Percentiles rank a stretch among this genome's conserved stretches.
These are phyloP conservation scores for Xylariaceae sp. DNA, from an alignment of 2,329 filamentous ascomycete species.

Conservation along the genomic window DNA sequence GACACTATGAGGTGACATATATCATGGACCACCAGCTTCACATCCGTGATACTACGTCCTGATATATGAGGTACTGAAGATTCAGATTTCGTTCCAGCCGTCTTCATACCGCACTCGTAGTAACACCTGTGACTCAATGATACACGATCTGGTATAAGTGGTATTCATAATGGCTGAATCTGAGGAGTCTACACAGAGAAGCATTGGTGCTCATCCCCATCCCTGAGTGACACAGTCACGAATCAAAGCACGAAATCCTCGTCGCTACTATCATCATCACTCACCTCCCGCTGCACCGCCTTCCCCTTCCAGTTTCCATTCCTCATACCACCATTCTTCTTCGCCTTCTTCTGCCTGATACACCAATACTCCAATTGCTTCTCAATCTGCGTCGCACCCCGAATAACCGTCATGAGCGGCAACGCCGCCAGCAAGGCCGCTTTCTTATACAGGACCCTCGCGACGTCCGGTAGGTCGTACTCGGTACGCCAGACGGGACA, in stretches of 20 bases:
- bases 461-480: constrained; percentile 39
- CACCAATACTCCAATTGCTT: constrained; percentile 34
- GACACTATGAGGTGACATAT: no score
- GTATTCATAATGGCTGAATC: no score
- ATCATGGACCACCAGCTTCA: no score
- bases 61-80: no score
- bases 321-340: constrained; percentile 23
- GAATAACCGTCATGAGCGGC: constrained; percentile 33
- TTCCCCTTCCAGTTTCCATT: constrained; percentile 25
- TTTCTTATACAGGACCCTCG: constrained; percentile 39
- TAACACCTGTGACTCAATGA: no score
- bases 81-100: no score
- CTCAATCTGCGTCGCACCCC: constrained; percentile 36
- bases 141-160: no score
- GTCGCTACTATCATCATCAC: background rate
- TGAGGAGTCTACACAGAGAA: no score
- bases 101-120: no score
- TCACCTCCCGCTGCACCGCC: background rate
- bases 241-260: background rate
- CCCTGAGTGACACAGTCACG: no score
- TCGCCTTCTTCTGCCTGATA: constrained; percentile 24
- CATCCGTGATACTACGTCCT: no score
- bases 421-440: constrained; percentile 38
- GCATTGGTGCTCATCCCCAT: background rate
- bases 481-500: constrained; percentile 33